Conservation (phyloP, 2,329 filamentous ascomycete genomes). For the Alternaria arbusti region DNA sequence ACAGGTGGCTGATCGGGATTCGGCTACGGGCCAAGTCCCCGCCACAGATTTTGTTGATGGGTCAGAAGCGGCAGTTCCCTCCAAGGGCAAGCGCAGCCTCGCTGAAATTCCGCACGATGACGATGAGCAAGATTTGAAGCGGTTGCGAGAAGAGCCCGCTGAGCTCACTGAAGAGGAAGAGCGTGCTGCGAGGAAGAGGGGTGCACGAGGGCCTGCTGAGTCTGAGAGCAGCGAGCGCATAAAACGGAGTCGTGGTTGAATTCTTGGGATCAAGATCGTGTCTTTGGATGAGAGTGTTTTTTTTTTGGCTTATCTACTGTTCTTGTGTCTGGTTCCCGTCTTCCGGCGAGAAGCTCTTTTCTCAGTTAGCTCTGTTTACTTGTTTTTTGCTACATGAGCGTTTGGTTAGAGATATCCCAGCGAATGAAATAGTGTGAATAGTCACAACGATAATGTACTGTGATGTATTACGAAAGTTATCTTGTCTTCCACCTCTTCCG, state of each 20-base stretch:
- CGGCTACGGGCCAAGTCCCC: too few species aligned
- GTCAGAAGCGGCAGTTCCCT: accelerated
- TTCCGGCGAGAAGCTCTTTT: too few species aligned
- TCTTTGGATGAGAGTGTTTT: too few species aligned
- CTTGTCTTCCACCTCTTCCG: too few species aligned
- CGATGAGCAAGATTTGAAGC: background rate
- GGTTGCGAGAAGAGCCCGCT: background rate
- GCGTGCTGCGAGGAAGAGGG: background rate
- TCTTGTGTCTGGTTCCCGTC: too few species aligned
- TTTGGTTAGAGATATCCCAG: background rate
- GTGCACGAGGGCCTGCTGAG: background rate
- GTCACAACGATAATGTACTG: too few species aligned
- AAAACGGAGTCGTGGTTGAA: background rate
- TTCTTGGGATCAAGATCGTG: background rate
- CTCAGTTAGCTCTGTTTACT: too few species aligned
- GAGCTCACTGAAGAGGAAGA: background rate
- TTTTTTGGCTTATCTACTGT: too few species aligned
- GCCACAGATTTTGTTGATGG: too few species aligned
- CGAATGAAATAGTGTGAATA: background rate
- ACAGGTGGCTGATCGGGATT: too few species aligned
- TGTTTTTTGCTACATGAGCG: too few species aligned
- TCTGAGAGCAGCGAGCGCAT: background rate
- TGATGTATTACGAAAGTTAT: too few species aligned
- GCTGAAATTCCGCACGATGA: background rate
- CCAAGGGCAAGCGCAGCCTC: background rate